phyloP scores from a whole-genome alignment of 768 basidiomycete genomes.

The Nevesoporus exiguus region DNA sequence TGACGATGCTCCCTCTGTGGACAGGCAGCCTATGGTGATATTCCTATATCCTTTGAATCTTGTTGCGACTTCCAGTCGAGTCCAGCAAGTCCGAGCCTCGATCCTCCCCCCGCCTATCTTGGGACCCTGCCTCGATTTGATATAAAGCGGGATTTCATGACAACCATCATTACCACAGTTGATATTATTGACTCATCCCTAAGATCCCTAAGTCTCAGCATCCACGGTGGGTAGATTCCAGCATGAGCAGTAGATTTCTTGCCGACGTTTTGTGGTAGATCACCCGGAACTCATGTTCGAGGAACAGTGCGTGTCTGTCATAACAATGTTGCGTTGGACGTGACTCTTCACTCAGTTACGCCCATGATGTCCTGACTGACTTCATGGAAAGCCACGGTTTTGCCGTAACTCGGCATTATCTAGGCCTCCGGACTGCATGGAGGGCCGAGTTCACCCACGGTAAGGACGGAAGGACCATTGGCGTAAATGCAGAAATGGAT shows the following conservation, averaged over 20 bases:
- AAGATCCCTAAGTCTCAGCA: constrained; percentile 62
- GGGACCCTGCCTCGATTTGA: constrained; percentile 14
- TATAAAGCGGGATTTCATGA: constrained; percentile 37
- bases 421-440: constrained; percentile 75
- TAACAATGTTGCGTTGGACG: constrained; percentile 1
- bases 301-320: constrained; percentile 48
- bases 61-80: constrained; percentile 43
- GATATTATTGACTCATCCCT: constrained; percentile 51
- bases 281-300: constrained; percentile 67
- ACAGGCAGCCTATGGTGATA: constrained; percentile 13
- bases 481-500: constrained; percentile 79
- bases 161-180: constrained; percentile 52
- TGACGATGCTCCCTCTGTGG: not conserved
- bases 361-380: constrained; percentile 63
- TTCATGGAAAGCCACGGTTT: constrained; percentile 72
- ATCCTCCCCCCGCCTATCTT: constrained; percentile 43
- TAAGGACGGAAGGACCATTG: constrained; percentile 59
- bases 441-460: constrained; percentile 65
- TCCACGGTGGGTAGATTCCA: constrained; percentile 53
- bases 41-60: constrained; percentile 36
- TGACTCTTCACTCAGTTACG: constrained; percentile 45
- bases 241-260: not conserved
- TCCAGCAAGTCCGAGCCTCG: constrained; percentile 20
- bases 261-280: constrained; percentile 36
- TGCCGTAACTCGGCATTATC: constrained; percentile 65